A percentile compares a stretch with the other conserved stretches of the same genome.
These are phyloP conservation scores for Talaromyces stipitatus DNA, from an alignment of 495 filamentous ascomycete species.

Conservation along the genomic window DNA sequence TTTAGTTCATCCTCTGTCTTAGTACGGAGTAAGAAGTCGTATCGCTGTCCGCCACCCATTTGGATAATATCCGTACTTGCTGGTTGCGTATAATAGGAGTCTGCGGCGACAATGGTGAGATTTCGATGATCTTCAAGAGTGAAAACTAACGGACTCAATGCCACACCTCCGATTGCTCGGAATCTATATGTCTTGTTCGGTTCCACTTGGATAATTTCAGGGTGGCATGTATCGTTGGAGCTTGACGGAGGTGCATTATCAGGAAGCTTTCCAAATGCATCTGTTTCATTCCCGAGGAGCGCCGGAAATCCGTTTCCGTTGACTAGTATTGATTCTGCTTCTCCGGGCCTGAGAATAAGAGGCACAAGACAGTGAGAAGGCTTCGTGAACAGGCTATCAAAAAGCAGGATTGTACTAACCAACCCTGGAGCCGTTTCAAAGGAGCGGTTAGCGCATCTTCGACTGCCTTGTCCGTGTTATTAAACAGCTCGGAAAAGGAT, in stretches of 20 bases:
- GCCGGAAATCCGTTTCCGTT: conserved; percentile 26
- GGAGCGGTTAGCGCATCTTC: conserved; percentile 29
- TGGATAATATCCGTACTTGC: conserved; percentile 40
- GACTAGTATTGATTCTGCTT: conserved; percentile 41
- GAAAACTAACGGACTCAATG: not conserved
- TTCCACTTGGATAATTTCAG: conserved; percentile 45
- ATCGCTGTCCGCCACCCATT: conserved; percentile 48
- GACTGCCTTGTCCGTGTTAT: conserved; percentile 34
- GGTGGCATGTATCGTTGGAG: conserved; percentile 26
- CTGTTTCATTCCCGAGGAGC: conserved; percentile 22
- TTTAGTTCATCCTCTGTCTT: conserved; percentile 25
- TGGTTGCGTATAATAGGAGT: conserved; percentile 48
- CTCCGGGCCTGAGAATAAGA: conserved; percentile 28
- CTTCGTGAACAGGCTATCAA: no score
- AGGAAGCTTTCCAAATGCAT: not conserved
- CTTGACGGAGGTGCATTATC: not conserved
- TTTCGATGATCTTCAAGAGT: conserved; percentile 40
- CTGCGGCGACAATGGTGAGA: conserved; percentile 46
- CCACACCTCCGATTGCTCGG: conserved; percentile 39
- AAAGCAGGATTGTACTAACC: no score
- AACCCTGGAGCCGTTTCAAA: no score
- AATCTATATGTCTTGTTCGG: conserved; percentile 51
- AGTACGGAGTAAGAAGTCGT: conserved; percentile 42
- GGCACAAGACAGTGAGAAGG: no score
- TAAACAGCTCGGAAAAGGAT: conserved; percentile 44